Conservation (phyloP, 257 asterid species). For the Fraxinus quadrangulata region DNA sequence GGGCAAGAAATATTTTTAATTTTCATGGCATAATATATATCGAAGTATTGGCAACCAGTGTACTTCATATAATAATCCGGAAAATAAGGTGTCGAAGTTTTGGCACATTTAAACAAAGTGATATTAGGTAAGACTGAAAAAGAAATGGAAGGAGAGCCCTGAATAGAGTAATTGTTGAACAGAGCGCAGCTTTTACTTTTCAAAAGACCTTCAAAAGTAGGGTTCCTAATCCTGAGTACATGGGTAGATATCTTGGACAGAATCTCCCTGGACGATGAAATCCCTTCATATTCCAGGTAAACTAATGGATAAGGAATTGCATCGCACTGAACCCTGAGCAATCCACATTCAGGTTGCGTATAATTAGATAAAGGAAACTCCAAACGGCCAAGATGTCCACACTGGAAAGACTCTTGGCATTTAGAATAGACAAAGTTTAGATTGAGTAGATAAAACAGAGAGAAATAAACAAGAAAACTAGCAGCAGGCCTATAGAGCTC, state of each 20-base stretch:
- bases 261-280: constrained; percentile 2
- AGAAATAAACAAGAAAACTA: background rate
- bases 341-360: constrained; percentile 34
- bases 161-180: background rate
- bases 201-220: background rate
- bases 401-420: constrained; percentile 33
- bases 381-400: constrained; percentile 33
- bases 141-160: constrained; percentile 18
- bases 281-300: constrained; percentile 14
- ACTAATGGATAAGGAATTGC: constrained; percentile 19
- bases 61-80: background rate
- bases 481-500: background rate
- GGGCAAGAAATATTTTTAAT: background rate
- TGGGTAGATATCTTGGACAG: background rate
- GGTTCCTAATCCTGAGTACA: constrained; percentile 9
- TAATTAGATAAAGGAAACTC: constrained; percentile 31
- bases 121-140: constrained; percentile 25
- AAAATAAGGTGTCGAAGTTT: too few species aligned
- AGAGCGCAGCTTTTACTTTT: background rate
- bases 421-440: constrained; percentile 22
- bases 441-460: background rate
- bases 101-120: constrained; percentile 29
- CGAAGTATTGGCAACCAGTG: background rate
- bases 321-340: constrained; percentile 26
- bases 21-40: constrained; percentile 1